Evolutionary conservation across 495 filamentous ascomycete species (phyloP), one percentile per base, ranked within the genome.

Genomic region (Aspergillus incahuasiensis): DNA sequence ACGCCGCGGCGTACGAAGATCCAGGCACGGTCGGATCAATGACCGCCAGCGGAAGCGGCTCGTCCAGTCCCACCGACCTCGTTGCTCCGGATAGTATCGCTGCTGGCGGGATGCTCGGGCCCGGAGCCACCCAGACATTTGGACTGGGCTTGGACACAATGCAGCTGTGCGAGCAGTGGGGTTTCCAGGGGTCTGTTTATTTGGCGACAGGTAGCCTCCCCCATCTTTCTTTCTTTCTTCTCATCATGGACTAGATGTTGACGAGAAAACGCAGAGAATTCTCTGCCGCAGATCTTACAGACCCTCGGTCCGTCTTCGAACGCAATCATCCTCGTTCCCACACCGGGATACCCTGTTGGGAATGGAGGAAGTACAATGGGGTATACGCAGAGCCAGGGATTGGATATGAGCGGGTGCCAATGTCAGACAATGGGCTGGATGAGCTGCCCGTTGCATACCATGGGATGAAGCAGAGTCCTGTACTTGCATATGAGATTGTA

Each of bases 121-220:
- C 32, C 12, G 32, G 12, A 5, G 1, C 43, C 9, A 25, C 15
- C 6, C 45, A 47, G 34, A 20, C 32, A 4, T 24, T 24, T 30
- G 25, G 25, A 0, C 24, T 25, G 15, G 41, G 52, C 18, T 20
- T 47, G 15, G 22, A 48, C 12, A 41, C 35, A 16, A 30, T 41
- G 16, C 53, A 55, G 24, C 19, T 55, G 22, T 55, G 34, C n/a
- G 53, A 48, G 24, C 53, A 48, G 34, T 55, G 53, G 53, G 53
- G 53, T n/a, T 42, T 48, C n/a, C 43, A 30, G 16, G 53, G 53
- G 30, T 48, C 30, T 20, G 32, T 55, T 12, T 55, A 48, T 48
- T 13, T 55, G 13, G 44, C 53, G 6, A 55, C 53, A 0, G 53
- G 53, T 55, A 55, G 1, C 6, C 28, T 19, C 20, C 21, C 18